These are phyloP conservation scores for Solidago caesia DNA, from an alignment of 129 eudicot species.

Conservation along the genomic window DNA sequence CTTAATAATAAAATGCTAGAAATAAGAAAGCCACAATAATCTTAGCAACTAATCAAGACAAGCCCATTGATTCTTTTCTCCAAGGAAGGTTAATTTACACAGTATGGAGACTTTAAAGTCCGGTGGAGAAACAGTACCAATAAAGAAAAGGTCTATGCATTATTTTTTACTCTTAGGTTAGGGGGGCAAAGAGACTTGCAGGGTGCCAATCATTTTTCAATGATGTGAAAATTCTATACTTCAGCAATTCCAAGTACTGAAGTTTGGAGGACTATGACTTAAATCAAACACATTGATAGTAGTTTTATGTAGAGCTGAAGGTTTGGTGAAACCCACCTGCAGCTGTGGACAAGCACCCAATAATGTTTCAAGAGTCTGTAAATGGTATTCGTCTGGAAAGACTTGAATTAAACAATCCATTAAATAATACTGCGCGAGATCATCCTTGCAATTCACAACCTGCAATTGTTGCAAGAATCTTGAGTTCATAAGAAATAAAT, in stretches of 20 bases:
- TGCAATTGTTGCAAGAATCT: conserved; percentile 33
- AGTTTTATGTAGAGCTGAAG: background rate
- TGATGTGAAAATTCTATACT: background rate
- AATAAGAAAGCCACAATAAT: conserved; percentile 18
- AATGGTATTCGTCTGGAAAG: conserved; percentile 93
- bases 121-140: too few species aligned
- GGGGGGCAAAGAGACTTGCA: too few species aligned
- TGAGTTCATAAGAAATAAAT: conserved; percentile 23
- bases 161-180: too few species aligned
- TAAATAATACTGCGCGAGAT: conserved; percentile 86
- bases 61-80: background rate
- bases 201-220: too few species aligned
- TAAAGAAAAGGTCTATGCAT: too few species aligned
- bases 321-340: conserved; percentile 55
- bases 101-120: too few species aligned
- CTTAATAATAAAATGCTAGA: conserved; percentile 13
- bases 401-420: conserved; percentile 99
- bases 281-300: background rate
- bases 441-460: conserved; percentile 99
- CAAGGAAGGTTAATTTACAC: background rate
- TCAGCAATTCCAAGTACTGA: conserved; percentile 6
- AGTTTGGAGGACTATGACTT: conserved; percentile 13
- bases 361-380: conserved; percentile 89
- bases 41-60: conserved; percentile 8
- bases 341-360: conserved; percentile 98